Conservation (phyloP, 352 stramenopile species). For the Peronospora tabacina region DNA sequence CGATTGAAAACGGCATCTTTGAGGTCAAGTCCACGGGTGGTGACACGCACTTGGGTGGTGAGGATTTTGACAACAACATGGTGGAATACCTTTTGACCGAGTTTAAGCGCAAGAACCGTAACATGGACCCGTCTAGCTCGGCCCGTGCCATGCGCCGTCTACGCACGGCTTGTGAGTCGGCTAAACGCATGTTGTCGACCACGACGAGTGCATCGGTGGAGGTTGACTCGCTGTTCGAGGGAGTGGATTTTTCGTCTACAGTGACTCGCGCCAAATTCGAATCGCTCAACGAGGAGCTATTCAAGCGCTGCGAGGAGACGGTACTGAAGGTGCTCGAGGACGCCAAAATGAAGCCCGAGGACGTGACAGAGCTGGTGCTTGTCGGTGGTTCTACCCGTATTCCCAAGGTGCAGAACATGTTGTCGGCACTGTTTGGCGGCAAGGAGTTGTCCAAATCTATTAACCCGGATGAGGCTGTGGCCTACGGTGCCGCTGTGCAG, state of each 20-base stretch:
- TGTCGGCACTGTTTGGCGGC: slow-evolving; percentile 45
- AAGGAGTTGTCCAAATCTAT: slow-evolving; percentile 65
- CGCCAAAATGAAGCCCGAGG: slow-evolving; percentile 57
- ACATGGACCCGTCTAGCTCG: slow-evolving; percentile 86
- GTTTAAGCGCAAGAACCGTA: slow-evolving; percentile 90
- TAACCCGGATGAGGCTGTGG: slow-evolving; percentile 78
- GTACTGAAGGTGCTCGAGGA: slow-evolving; percentile 61
- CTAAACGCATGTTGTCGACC: slow-evolving; percentile 94
- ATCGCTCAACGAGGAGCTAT: slow-evolving; percentile 76
- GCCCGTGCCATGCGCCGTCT: slow-evolving; percentile 91
- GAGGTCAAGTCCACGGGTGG: slow-evolving; percentile 94
- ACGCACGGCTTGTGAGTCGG: slow-evolving; percentile 94
- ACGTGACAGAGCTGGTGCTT: slow-evolving; percentile 53
- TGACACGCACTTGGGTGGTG: slow-evolving; percentile 91
- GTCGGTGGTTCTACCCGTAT: slow-evolving; percentile 56
- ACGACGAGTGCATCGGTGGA: slow-evolving; percentile 91
- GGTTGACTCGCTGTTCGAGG: slow-evolving; percentile 93
- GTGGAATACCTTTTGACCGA: slow-evolving; percentile 91
- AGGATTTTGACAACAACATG: slow-evolving; percentile 95
- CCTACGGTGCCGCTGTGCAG: slow-evolving; percentile 65
- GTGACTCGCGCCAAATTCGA: slow-evolving; percentile 92
- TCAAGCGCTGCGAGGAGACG: slow-evolving; percentile 80
- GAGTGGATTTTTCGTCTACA: slow-evolving; percentile 91
- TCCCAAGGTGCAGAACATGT: slow-evolving; percentile 55
- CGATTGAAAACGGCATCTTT: slow-evolving; percentile 96